Evolutionary conservation across 768 basidiomycete species (phyloP).

Genomic region (Tylopilus sp.): DNA sequence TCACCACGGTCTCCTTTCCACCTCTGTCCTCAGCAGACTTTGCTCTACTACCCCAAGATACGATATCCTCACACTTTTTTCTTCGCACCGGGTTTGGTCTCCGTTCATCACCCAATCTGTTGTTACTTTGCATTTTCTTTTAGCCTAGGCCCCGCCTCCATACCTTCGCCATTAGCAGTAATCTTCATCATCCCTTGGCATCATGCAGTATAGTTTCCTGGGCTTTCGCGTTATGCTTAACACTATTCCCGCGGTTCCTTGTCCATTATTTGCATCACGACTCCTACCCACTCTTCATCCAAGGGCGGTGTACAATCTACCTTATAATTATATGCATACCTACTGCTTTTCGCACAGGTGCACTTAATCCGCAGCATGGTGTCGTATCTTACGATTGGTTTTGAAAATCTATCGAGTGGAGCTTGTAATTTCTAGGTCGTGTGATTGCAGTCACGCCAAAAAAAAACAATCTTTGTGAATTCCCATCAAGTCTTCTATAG

Average conservation of each 20-base stretch:
- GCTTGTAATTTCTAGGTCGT: neutral
- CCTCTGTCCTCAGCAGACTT: slow-evolving; percentile 20
- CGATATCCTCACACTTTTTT: slow-evolving; percentile 26
- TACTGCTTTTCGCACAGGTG: slow-evolving; percentile 31
- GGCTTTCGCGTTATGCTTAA: slow-evolving; percentile 26
- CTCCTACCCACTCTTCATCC: slow-evolving; percentile 19
- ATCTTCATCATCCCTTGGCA: slow-evolving; percentile 29
- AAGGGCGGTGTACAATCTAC: slow-evolving; percentile 34
- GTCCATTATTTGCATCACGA: slow-evolving; percentile 29
- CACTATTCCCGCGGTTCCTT: slow-evolving; percentile 20
- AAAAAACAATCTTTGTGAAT: neutral
- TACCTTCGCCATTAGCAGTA: slow-evolving; percentile 30
- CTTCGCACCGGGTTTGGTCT: slow-evolving; percentile 21
- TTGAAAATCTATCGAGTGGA: neutral
- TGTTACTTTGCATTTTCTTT: slow-evolving; percentile 19
- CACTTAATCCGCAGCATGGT: slow-evolving; percentile 27
- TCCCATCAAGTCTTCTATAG: neutral
- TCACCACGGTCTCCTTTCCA: slow-evolving; percentile 15
- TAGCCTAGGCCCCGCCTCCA: slow-evolving; percentile 19
- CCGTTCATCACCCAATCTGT: slow-evolving; percentile 22
- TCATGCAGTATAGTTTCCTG: slow-evolving; percentile 26
- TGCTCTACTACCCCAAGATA: slow-evolving; percentile 24
- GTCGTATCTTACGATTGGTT: slow-evolving; percentile 4
- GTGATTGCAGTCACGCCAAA: neutral
- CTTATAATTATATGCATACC: slow-evolving; percentile 34